A percentile compares a stretch with the other conserved stretches of the same genome.
Evolutionary conservation across 495 filamentous ascomycete genomes (phyloP).

Genomic region (Chaetomium fimeti): DNA sequence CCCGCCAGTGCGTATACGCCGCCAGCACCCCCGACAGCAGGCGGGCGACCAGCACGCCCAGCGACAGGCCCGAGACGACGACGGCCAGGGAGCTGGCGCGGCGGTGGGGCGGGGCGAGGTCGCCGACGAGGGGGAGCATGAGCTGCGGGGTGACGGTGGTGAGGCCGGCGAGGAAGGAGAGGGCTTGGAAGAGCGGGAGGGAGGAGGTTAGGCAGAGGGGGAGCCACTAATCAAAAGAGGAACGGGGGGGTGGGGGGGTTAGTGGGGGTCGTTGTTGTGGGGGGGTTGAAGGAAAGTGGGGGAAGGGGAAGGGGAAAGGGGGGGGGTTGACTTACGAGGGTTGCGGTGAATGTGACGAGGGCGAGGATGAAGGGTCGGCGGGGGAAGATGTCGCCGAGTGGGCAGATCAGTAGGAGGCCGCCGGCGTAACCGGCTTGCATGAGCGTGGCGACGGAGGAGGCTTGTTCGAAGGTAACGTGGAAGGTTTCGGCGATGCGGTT

Average conservation of each 20-base stretch:
- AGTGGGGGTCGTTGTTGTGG: not conserved
- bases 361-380: conserved; percentile 67
- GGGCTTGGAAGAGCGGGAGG: conserved; percentile 61
- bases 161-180: conserved; percentile 69
- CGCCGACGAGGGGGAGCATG: conserved; percentile 80
- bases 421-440: conserved; percentile 79
- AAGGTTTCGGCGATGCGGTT: conserved; percentile 63
- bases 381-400: conserved; percentile 70
- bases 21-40: conserved; percentile 74
- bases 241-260: not conserved
- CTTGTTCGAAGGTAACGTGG: conserved; percentile 55
- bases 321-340: conserved; percentile 48
- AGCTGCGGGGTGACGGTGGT: conserved; percentile 83
- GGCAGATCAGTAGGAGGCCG: conserved; percentile 73
- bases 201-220: conserved; percentile 67
- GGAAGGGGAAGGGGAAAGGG: not conserved
- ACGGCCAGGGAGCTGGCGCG: conserved; percentile 68
- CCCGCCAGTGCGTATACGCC: conserved; percentile 67
- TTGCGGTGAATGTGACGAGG: conserved; percentile 65
- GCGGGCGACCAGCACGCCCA: conserved; percentile 75
- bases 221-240: conserved; percentile 51
- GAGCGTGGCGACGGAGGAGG: conserved; percentile 66
- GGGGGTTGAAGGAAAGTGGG: no score
- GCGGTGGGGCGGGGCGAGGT: conserved; percentile 68
- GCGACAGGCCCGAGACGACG: conserved; percentile 72